Evolutionary conservation across 1,284 basidiomycete genomes (phyloP).

Genomic region (Irpex sp.): DNA sequence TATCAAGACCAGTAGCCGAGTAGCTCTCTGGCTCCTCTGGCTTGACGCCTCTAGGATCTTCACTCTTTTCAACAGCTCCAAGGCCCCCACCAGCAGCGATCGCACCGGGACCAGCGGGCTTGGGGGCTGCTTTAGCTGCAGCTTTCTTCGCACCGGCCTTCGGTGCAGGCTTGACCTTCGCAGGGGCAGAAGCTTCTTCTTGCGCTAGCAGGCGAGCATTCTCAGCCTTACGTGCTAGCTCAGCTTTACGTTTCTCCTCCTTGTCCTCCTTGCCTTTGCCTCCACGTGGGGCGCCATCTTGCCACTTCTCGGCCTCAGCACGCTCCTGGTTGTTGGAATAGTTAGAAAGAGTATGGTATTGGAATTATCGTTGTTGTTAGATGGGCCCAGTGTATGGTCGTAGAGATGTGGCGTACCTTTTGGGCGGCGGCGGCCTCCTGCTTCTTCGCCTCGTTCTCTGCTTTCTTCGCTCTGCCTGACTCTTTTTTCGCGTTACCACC

Average conservation of each 20-base stretch:
- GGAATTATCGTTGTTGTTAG: too few species aligned
- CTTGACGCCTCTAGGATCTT: constrained; percentile 12
- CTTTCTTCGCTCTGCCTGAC: constrained; percentile 84
- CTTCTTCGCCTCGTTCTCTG: constrained; percentile 86
- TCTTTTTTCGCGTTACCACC: constrained; percentile 90
- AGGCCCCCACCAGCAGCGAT: constrained; percentile 66
- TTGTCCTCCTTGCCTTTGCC: constrained; percentile 69
- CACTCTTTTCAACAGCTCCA: constrained; percentile 18
- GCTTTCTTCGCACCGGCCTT: constrained; percentile 65
- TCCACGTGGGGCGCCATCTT: constrained; percentile 55
- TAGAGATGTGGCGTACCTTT: constrained; percentile 39
- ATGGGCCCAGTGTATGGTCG: constrained; percentile 5
- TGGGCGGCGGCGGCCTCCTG: constrained; percentile 55
- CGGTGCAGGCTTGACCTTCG: constrained; percentile 63
- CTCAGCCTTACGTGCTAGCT: constrained; percentile 74
- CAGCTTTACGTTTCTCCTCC: constrained; percentile 73
- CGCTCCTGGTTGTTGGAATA: constrained; percentile 47
- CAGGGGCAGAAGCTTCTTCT: constrained; percentile 71
- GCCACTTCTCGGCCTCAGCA: constrained; percentile 81
- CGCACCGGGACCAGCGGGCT: constrained; percentile 74
- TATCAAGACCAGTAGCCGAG: constrained; percentile 86
- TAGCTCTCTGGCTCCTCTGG: constrained; percentile 62
- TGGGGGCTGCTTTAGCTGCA: constrained; percentile 31
- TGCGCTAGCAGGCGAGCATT: constrained; percentile 76
- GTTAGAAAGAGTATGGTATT: too few species aligned